Evolutionary conservation across 192 early-diverging fungal species (phyloP).

Genomic region (Funneliformis geosporum): DNA sequence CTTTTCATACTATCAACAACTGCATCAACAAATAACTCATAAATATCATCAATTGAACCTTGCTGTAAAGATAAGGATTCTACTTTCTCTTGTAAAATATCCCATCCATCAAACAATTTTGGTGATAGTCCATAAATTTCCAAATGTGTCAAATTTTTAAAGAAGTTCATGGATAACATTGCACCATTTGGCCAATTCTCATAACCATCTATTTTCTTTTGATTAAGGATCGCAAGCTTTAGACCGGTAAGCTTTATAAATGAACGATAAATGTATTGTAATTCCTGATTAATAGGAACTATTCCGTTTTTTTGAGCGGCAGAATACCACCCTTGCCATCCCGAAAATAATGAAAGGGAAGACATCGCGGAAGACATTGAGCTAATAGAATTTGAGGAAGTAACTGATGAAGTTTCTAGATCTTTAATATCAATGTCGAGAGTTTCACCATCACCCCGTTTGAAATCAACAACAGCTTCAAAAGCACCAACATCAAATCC

Average conservation of each 20-base stretch:
- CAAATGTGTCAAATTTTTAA: conserved; percentile 49
- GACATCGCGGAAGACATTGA: conserved; percentile 49
- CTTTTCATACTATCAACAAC: conserved; percentile 41
- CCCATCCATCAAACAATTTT: conserved; percentile 49
- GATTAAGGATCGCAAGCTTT: conserved; percentile 42
- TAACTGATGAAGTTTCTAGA: conserved; percentile 19
- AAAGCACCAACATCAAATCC: conserved; percentile 44
- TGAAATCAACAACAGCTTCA: conserved; percentile 10
- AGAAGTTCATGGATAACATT: conserved; percentile 41
- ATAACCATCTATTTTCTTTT: conserved; percentile 34
- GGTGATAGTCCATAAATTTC: conserved; percentile 55
- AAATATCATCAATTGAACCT: conserved; percentile 49
- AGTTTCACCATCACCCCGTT: neutral
- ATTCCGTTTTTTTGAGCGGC: conserved; percentile 26
- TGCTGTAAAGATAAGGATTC: conserved; percentile 46
- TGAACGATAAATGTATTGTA: conserved; percentile 50
- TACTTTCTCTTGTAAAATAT: conserved; percentile 43
- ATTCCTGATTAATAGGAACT: conserved; percentile 47
- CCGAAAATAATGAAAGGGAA: conserved; percentile 44
- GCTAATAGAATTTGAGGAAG: conserved; percentile 36
- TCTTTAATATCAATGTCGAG: conserved; percentile 5
- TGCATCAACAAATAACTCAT: conserved; percentile 46
- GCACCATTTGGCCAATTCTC: conserved; percentile 16
- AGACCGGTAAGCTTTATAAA: conserved; percentile 47
- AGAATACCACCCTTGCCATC: conserved; percentile 49